Evolutionary conservation across 2,329 filamentous ascomycete genomes (phyloP).

Genomic region (Onygena corvina): DNA sequence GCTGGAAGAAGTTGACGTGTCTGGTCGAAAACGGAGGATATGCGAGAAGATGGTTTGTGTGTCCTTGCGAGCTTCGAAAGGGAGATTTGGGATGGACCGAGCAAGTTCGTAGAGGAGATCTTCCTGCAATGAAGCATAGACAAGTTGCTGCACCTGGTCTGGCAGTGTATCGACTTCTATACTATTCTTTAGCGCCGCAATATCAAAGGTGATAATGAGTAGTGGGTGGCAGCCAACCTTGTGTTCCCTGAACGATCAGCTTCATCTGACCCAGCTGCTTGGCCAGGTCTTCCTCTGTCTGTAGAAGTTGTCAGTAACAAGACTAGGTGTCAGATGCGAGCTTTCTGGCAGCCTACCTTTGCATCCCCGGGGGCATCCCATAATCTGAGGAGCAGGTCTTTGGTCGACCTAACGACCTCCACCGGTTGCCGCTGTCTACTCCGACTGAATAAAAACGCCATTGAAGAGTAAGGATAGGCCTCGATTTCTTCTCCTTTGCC

Average conservation of each 20-base stretch:
- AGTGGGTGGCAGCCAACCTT: conserved; percentile 45
- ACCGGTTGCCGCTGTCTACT: conserved; percentile 49
- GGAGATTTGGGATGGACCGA: conserved; percentile 66
- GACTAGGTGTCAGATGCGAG: not conserved
- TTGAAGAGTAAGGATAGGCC: conserved; percentile 25
- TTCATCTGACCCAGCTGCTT: conserved; percentile 87
- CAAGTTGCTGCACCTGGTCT: conserved; percentile 76
- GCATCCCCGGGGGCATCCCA: conserved; percentile 45
- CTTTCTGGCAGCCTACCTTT: conserved; percentile 39
- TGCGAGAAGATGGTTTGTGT: conserved; percentile 92
- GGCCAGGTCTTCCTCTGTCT: conserved; percentile 77
- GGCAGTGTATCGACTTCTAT: conserved; percentile 74
- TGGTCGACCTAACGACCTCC: conserved; percentile 51
- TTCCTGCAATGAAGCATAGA: conserved; percentile 74
- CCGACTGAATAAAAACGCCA: conserved; percentile 60
- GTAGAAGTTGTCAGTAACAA: conserved; percentile 16
- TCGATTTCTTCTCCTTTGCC: not conserved
- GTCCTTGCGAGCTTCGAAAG: conserved; percentile 93
- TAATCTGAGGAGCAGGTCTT: conserved; percentile 50
- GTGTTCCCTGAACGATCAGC: conserved; percentile 79
- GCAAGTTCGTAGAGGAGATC: conserved; percentile 79
- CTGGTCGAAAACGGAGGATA: conserved; percentile 76
- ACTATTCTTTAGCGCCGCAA: conserved; percentile 8
- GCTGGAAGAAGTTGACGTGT: conserved; percentile 31
- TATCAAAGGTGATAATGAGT: conserved; percentile 7